Conservation (phyloP, 306 rosid species). For the Corylus americana region DNA sequence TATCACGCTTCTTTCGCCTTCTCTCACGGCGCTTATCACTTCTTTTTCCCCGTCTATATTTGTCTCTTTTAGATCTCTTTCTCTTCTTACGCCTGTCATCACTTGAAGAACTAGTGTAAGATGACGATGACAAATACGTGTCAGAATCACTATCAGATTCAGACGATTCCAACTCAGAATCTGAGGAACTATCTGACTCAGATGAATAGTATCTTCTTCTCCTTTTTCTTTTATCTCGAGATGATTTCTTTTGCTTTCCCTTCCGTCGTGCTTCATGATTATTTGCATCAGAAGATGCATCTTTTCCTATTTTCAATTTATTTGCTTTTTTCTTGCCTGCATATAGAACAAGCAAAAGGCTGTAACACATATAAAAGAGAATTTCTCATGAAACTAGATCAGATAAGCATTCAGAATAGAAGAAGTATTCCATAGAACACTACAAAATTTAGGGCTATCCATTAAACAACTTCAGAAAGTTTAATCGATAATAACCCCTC, state of each 20-base stretch:
- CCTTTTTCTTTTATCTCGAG: conserved; percentile 69
- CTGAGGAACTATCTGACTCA: conserved; percentile 74
- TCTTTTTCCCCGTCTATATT: conserved; percentile 57
- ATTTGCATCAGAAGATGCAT: conserved; percentile 56
- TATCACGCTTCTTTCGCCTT: conserved; percentile 60
- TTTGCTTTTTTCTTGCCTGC: conserved; percentile 62
- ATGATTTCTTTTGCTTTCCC: conserved; percentile 69
- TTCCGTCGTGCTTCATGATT: conserved; percentile 53
- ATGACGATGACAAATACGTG: conserved; percentile 66
- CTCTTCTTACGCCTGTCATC: conserved; percentile 82
- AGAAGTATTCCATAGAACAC: background rate
- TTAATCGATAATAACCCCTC: conserved; percentile 3
- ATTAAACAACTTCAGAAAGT: background rate
- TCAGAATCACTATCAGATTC: conserved; percentile 88
- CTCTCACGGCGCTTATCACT: conserved; percentile 70
- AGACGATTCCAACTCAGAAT: conserved; percentile 69
- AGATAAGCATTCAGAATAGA: background rate
- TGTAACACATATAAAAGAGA: background rate
- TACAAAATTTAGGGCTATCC: background rate
- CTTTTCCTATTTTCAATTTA: conserved; percentile 48
- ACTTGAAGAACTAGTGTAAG: conserved; percentile 71
- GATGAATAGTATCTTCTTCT: conserved; percentile 65
- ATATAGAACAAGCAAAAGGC: conserved; percentile 14
- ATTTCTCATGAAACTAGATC: background rate
- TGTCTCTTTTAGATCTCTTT: conserved; percentile 76